Evolutionary conservation across 2,329 filamentous ascomycete genomes (phyloP), one percentile per base, ranked within the genome.

Genomic region (Xylaria sp.): DNA sequence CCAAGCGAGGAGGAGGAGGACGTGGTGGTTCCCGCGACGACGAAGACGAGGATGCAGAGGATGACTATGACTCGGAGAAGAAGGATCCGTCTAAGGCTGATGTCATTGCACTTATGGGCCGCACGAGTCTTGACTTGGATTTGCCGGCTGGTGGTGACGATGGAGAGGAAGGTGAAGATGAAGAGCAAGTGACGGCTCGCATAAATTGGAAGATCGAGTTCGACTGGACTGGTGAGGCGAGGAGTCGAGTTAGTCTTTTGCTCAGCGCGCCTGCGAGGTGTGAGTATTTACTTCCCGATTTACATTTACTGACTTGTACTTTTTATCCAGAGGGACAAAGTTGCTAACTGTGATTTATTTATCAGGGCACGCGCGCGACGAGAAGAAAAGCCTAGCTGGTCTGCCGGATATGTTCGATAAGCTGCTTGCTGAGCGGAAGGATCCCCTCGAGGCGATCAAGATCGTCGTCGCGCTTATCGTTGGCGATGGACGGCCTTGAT

Each of bases 221-320:
- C 74, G 90, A 93, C 77, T 93, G 90, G 90, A 90, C 90, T 0
- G 91, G 91, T 6, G 91, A 93, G 75, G 90, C 89, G 4, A 85
- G 86, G 74, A 92, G 86, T 72, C 81, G 82, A 53, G 79, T 92
- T 17, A 80, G 80, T 4, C 81, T 90, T 11, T 76, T 87, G 69
- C 80, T 88, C 2, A 85, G 86, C 4, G 80, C 89, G 48, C 90
- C 90, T 0, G 83, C 81, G 7, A 87, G 86, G 76, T 93, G 90
- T 92, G 79, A 85, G 89, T 86, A 1, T 6, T 54, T 36, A 2
- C 31, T 13, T 54, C 4, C 31, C 20, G 6, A 33, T 6, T 33
- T 9, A 7, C 7, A 33, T 28, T 5, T 7, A 33, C 9, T 20
- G 28, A 48, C n/a, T 44, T 20, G 3, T 42, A n/a, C 40, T n/a